A percentile compares a stretch with the other conserved stretches of the same genome.
These are phyloP conservation scores for Aspergillus uvarum DNA, from an alignment of 2,329 filamentous ascomycete genomes.

Conservation along the genomic window DNA sequence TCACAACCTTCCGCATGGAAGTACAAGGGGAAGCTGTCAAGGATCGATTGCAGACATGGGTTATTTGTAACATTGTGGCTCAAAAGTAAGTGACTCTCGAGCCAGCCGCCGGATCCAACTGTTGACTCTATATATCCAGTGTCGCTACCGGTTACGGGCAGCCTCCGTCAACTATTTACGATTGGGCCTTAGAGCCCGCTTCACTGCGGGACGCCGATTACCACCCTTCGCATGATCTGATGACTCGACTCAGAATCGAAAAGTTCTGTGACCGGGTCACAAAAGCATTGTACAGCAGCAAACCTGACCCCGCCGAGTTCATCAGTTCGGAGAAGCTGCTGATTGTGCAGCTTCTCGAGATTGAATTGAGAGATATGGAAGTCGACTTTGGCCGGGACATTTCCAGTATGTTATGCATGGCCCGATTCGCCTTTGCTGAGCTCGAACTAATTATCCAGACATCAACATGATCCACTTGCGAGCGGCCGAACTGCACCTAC, in stretches of 20 bases:
- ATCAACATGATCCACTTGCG: conserved; percentile 50
- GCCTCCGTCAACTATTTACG: conserved; percentile 61
- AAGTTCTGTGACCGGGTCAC: conserved; percentile 60
- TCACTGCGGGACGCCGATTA: conserved; percentile 47
- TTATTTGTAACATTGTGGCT: conserved; percentile 66
- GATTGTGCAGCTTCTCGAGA: conserved; percentile 45
- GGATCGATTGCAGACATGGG: conserved; percentile 65
- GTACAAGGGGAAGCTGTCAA: conserved; percentile 61
- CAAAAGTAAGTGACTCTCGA: conserved; percentile 52
- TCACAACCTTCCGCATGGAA: conserved; percentile 50
- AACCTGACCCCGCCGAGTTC: conserved; percentile 53
- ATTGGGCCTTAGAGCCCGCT: conserved; percentile 53
- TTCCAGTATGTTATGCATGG: conserved; percentile 27
- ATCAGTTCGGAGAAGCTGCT: conserved; percentile 44
- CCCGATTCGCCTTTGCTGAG: conserved; percentile 7
- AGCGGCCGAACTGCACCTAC: conserved; percentile 46
- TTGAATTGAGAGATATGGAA: conserved; percentile 51
- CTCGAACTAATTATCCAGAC: conserved; percentile 23
- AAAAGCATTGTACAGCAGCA: conserved; percentile 56
- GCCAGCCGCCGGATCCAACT: background rate
- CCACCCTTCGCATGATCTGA: conserved; percentile 50
- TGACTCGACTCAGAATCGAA: conserved; percentile 55
- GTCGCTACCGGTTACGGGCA: conserved; percentile 65
- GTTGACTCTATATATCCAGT: conserved; percentile 33
- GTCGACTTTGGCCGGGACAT: conserved; percentile 49